Base-by-base conservation (phyloP, 495 filamentous ascomycete genomes). In the Cudoniella acicularis region DNA sequence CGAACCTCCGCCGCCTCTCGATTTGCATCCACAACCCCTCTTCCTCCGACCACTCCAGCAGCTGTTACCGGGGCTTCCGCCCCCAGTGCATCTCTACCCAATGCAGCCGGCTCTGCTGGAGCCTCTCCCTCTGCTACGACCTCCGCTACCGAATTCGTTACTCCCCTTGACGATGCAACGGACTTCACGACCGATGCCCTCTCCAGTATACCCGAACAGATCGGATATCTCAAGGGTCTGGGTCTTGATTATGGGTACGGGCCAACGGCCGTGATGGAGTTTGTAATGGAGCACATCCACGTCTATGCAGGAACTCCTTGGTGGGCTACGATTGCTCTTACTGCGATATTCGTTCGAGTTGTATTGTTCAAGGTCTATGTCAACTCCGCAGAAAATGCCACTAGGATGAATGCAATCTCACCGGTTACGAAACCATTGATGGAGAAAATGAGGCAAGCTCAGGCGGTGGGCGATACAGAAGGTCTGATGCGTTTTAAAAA, bases 201-300 rank as follows among this genome's bases (percentile, higher is more conserved):
- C 48, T 69, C 74, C 23, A 66, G 77, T 25, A 79, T 89, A 42
- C 81, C 87, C 18, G 88, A 90, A 61, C 76, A 82, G 18, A 85
- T 94, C 59, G 94, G 94, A 51, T 96, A 90, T 64, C 78, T 98
- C 51, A 87, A 89, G 63, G 79, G 81, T 0, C 73, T 96, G 20
- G 94, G 94, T 1, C 72, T 98, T 20, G 90, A 96, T 61, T 97
- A 83, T 65, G 90, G 92, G 65, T 91, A 76, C 77, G 92, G 94
- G 21, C 79, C 86, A 1, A 87, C 89, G 0, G 67, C 83, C 0
- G 57, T 81, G 10, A 80, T 94, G 54, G 77, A 97, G 76, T 89
- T 74, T 73, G 2, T 85, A 8, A 72, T 97, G 26, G 94, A 98
- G 73, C 85, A 92, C 66, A 66, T 94, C 50, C 89, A 97, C 72